Conservation (phyloP, 306 rosid genomes). For the Quillaja saponaria region DNA sequence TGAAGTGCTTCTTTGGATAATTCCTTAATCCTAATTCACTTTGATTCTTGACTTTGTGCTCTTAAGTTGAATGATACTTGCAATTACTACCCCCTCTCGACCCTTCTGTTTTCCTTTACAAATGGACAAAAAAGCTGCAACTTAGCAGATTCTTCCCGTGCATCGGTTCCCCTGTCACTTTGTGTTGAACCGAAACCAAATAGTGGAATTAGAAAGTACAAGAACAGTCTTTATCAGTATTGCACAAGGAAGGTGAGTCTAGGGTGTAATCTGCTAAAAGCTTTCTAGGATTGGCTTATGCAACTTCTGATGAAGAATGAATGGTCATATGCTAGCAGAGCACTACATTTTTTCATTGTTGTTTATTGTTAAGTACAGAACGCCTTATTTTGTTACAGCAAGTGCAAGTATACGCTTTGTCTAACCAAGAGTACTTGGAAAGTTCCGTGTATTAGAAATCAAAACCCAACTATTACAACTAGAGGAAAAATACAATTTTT, state of each 20-base stretch:
- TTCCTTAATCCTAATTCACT: too few species aligned
- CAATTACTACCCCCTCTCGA: too few species aligned
- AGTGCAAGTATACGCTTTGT: not conserved
- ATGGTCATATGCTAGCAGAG: not conserved
- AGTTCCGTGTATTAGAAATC: not conserved
- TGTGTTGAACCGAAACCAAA: slow-evolving; percentile 63
- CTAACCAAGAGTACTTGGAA: not conserved
- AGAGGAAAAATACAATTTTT: not conserved
- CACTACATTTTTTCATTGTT: not conserved
- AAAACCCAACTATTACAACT: not conserved
- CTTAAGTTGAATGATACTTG: too few species aligned
- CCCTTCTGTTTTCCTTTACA: slow-evolving; percentile 34
- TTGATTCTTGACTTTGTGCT: too few species aligned
- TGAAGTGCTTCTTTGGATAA: too few species aligned
- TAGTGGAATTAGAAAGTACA: slow-evolving; percentile 65
- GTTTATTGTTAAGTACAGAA: not conserved
- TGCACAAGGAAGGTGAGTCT: too few species aligned
- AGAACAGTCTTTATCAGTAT: too few species aligned
- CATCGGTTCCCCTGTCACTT: slow-evolving; percentile 49
- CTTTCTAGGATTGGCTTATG: slow-evolving; percentile 53
- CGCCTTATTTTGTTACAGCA: not conserved
- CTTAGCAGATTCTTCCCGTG: slow-evolving; percentile 61
- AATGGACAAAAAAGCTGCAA: slow-evolving; percentile 54
- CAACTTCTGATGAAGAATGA: slow-evolving; percentile 46
- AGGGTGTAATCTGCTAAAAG: slow-evolving; percentile 41